Evolutionary conservation across 257 asterid genomes (phyloP), one percentile per base, ranked within the genome.

Genomic region (Solanum piurae): DNA sequence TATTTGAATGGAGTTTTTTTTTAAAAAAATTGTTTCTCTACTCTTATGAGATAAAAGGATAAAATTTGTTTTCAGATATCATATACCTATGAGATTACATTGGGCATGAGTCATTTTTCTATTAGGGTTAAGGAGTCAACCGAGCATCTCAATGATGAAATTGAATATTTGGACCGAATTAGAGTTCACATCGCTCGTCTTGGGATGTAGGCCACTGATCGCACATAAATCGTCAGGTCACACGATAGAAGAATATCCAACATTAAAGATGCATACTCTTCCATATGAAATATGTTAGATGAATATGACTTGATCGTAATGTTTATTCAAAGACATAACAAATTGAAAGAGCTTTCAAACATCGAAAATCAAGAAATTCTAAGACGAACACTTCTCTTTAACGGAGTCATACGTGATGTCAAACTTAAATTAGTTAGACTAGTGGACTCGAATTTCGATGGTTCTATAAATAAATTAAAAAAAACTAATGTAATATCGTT

Each of bases 131-230:
- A 58, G 2, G 12, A 58, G 5, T 21, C 1, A 58, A 58, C 2
- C 21, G 11, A 58, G 12, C 12, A 58, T 58, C 5, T 58, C 12
- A 21, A 21, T 1, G 1, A 58, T 7, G 25, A 3, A 8, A 8
- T 21, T 58, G 27, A 55, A 55, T 55, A 55, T 55, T 0, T 3
- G 0, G 4, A 55, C 3, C 9, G 10, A 58, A 58, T 21, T 2
- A 58, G 0, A 58, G 4, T 21, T 58, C 1, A 21, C 12, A 1
- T 7, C 0, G 11, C 5, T 0, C 0, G 2, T 58, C 27, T 23
- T 21, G 68, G 27, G 9, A 12, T 2, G 5, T 58, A 3, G 27
- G 5, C 27, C 12, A 58, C 12, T 7, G 27, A 9, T 7, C 25
- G 12, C 66, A 58, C 25, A 58, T 21, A 21, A 58, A 23, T 0